Evolutionary conservation across 164 flowering plant species (phyloP).

Genomic region (Tetracentron sinense): DNA sequence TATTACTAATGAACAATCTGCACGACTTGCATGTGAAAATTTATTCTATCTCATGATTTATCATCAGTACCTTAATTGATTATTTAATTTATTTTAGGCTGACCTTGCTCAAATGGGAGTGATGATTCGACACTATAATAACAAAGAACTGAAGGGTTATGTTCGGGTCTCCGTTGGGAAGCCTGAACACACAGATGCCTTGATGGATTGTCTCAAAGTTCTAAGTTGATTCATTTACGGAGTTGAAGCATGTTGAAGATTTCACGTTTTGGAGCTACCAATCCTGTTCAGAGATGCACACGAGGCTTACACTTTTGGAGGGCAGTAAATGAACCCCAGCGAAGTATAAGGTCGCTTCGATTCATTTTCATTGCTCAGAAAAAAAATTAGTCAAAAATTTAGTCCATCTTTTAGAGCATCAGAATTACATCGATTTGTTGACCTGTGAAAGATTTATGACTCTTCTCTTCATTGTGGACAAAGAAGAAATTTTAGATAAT

Average conservation of each 20-base stretch:
- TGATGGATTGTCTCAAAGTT: conserved; percentile 61
- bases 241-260: not conserved
- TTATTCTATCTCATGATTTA: too few relatives aligned
- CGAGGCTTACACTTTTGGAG: not conserved
- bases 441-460: too few relatives aligned
- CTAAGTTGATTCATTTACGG: conserved; percentile 21
- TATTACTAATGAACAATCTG: not conserved
- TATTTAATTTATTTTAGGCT: conserved; percentile 43
- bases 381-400: too few relatives aligned
- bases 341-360: too few relatives aligned
- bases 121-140: conserved; percentile 96
- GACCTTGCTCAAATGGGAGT: conserved; percentile 91
- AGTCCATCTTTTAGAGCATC: too few relatives aligned
- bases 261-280: too few relatives aligned
- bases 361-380: too few relatives aligned
- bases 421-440: too few relatives aligned
- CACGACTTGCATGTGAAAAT: too few relatives aligned
- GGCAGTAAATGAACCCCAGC: not conserved
- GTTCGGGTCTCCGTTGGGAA: conserved; percentile 94
- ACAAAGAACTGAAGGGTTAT: conserved; percentile 74
- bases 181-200: conserved; percentile 86
- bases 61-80: not conserved
- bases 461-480: too few relatives aligned
- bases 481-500: too few relatives aligned
- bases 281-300: not conserved